Percentiles rank a stretch among this genome's conserved stretches.
Conservation (phyloP, 2,329 filamentous ascomycete species). For the Cladosporium austrohemisphaericum region DNA sequence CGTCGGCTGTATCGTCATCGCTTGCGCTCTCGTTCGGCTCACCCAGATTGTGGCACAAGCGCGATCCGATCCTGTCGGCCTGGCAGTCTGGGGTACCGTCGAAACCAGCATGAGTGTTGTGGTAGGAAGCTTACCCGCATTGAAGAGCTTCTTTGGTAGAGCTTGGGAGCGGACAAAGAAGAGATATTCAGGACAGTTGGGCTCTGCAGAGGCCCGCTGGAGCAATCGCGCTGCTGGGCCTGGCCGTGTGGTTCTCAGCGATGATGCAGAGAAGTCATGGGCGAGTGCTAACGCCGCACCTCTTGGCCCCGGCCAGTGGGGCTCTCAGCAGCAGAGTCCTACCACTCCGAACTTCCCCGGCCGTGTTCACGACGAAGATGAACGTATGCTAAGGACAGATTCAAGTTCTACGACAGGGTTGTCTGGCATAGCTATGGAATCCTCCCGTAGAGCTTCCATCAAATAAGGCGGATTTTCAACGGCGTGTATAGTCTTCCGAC, state of each 20-base stretch:
- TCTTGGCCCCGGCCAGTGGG: not conserved
- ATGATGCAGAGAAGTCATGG: constrained; percentile 1
- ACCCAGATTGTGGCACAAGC: constrained; percentile 4
- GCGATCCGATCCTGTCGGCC: constrained; percentile 6
- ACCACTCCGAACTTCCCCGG: not conserved
- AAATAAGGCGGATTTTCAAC: too few species aligned
- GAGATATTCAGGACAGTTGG: not conserved
- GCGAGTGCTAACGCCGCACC: not conserved
- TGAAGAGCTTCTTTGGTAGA: constrained; percentile 9
- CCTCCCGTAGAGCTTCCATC: too few species aligned
- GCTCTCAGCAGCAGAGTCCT: not conserved
- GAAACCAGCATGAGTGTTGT: constrained; percentile 12
- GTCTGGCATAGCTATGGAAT: too few species aligned
- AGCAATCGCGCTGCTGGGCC: not conserved
- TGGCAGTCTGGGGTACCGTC: constrained; percentile 9
- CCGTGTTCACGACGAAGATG: not conserved
- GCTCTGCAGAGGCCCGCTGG: not conserved
- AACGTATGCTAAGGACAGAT: not conserved
- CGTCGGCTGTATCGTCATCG: constrained; percentile 7
- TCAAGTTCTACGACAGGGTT: not conserved
- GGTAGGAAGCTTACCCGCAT: constrained; percentile 4
- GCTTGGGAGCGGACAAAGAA: constrained; percentile 8
- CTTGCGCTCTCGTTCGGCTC: constrained; percentile 1
- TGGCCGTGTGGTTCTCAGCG: constrained; percentile 5
- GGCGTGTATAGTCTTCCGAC: too few species aligned